Evolutionary conservation across 306 rosid species (phyloP).

Genomic region (Myrica gale): DNA sequence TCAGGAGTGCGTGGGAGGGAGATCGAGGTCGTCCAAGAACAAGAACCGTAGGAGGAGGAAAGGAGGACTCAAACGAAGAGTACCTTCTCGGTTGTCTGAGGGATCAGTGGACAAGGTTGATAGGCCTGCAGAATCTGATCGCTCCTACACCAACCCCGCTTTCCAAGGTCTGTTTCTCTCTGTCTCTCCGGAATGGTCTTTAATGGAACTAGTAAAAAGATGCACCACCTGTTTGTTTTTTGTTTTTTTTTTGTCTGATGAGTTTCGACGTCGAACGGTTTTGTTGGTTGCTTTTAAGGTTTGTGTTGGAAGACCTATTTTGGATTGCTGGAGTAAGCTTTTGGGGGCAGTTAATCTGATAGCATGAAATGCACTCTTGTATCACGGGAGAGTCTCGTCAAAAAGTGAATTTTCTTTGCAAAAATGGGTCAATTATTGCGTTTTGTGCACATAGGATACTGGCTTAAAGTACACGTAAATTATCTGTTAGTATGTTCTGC

Average conservation of each 20-base stretch:
- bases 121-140: constrained; percentile 42
- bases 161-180: constrained; percentile 58
- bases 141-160: constrained; percentile 57
- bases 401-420: neutral
- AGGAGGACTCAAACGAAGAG: constrained; percentile 46
- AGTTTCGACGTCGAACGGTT: constrained; percentile 10
- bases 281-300: constrained; percentile 14
- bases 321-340: constrained; percentile 5
- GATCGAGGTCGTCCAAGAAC: constrained; percentile 45
- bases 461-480: constrained; percentile 14
- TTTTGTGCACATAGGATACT: neutral
- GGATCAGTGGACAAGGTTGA: constrained; percentile 51
- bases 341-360: neutral
- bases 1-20: constrained; percentile 59
- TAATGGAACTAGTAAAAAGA: constrained; percentile 2
- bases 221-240: neutral
- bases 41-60: constrained; percentile 41
- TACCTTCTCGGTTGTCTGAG: constrained; percentile 48
- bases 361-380: neutral
- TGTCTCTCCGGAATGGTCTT: constrained; percentile 19
- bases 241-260: neutral
- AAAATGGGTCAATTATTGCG: constrained; percentile 4
- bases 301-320: constrained; percentile 20
- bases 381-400: neutral
- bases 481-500: constrained; percentile 18